These are phyloP conservation scores for Trebouxia sp. DNA, from an alignment of 139 green algal genomes.

Conservation along the genomic window DNA sequence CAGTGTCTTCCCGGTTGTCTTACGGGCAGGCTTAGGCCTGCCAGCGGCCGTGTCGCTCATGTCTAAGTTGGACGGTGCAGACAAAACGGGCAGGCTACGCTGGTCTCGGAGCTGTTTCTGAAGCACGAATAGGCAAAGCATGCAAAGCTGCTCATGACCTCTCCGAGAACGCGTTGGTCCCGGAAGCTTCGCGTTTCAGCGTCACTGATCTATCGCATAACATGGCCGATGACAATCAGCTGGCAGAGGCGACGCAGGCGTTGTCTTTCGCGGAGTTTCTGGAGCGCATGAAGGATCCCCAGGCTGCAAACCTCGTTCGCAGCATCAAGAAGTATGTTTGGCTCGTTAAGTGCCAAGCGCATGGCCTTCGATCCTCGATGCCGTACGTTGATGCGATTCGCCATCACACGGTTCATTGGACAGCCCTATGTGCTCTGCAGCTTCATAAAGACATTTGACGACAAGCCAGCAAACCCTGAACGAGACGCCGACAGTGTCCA, in stretches of 20 bases:
- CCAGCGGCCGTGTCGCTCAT: too few relatives aligned
- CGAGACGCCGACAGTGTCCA: constrained; percentile 44
- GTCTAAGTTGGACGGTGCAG: too few relatives aligned
- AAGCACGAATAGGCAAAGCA: too few relatives aligned
- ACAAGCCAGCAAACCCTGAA: constrained; percentile 37
- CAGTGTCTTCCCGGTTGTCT: too few relatives aligned
- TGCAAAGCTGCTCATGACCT: too few relatives aligned
- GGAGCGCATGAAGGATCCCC: constrained; percentile 79
- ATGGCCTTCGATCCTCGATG: neutral
- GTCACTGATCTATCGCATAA: too few relatives aligned
- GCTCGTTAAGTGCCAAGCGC: too few relatives aligned
- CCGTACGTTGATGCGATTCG: neutral
- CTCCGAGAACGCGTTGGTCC: too few relatives aligned
- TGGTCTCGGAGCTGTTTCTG: too few relatives aligned
- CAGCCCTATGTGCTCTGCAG: constrained; percentile 3
- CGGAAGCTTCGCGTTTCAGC: too few relatives aligned
- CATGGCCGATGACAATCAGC: constrained; percentile 32
- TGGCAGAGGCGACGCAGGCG: constrained; percentile 37
- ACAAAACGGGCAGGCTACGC: too few relatives aligned
- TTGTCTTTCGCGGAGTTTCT: constrained; percentile 83
- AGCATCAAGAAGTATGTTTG: constrained; percentile 88
- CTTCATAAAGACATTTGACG: constrained; percentile 57
- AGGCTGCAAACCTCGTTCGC: constrained; percentile 82
- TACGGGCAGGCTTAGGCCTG: too few relatives aligned
- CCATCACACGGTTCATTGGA: neutral